Conservation (phyloP, 108 stramenopile species). For the Discostella pseudostelligera region DNA sequence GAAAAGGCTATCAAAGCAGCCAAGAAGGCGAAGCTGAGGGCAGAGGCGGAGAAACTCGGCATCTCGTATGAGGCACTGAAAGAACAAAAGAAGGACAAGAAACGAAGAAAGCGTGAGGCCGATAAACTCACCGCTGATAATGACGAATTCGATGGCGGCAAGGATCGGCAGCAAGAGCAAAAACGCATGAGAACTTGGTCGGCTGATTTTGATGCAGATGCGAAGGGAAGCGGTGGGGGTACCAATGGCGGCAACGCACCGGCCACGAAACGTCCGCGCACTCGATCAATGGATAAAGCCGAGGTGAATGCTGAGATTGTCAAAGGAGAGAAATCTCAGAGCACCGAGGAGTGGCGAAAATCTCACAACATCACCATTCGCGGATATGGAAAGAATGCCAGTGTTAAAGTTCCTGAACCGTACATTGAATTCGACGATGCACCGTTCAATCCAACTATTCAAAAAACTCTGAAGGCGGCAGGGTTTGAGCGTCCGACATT, state of each 20-base stretch:
- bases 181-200: constrained; percentile 82
- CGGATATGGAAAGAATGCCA: constrained; percentile 53
- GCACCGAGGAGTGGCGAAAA: constrained; percentile 81
- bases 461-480: constrained; percentile 63
- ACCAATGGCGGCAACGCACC: constrained; percentile 9
- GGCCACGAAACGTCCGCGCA: constrained; percentile 55
- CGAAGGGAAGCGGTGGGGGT: constrained; percentile 12
- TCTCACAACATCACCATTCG: constrained; percentile 69
- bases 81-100: constrained; percentile 52
- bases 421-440: constrained; percentile 77
- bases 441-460: constrained; percentile 70
- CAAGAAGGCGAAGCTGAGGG: constrained; percentile 71
- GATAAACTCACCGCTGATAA: constrained; percentile 56
- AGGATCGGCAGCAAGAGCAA: constrained; percentile 65
- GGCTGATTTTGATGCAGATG: constrained; percentile 52
- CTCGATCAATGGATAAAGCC: constrained; percentile 82
- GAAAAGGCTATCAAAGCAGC: constrained; percentile 58
- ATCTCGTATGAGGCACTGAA: constrained; percentile 73
- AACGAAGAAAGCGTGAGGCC: constrained; percentile 48
- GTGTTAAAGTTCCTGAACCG: constrained; percentile 53
- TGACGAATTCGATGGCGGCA: constrained; percentile 47
- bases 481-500: constrained; percentile 82
- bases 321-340: constrained; percentile 45
- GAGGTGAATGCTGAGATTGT: constrained; percentile 57
- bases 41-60: constrained; percentile 67